Evolutionary conservation across 2,329 filamentous ascomycete species (phyloP).

Genomic region (Dothidotthia symphoricarpi): DNA sequence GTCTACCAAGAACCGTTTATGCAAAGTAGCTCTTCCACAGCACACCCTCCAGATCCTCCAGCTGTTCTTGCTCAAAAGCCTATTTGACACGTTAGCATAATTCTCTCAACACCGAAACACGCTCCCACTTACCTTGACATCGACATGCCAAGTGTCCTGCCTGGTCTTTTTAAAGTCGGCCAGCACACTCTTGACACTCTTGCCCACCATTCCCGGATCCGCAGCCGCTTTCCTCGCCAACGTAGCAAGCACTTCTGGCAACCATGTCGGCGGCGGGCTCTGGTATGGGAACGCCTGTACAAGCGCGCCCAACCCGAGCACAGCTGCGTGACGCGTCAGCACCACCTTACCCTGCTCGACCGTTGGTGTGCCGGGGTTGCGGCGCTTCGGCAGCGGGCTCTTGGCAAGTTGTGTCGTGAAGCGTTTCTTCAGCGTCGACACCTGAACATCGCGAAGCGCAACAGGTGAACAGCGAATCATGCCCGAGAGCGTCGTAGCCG

Average conservation of each 20-base stretch:
- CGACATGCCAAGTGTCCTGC: constrained; percentile 97
- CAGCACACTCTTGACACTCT: constrained; percentile 89
- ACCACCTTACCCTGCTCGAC: constrained; percentile 73
- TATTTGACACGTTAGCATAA: constrained; percentile 33
- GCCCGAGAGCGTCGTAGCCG: constrained; percentile 87
- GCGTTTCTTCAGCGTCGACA: constrained; percentile 70
- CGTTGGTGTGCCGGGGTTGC: constrained; percentile 63
- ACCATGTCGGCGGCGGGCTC: constrained; percentile 87
- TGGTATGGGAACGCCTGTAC: constrained; percentile 96
- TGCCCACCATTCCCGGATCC: constrained; percentile 88
- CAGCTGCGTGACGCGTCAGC: constrained; percentile 81
- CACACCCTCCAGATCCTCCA: constrained; percentile 93
- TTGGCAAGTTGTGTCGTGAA: constrained; percentile 76
- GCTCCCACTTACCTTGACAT: constrained; percentile 77
- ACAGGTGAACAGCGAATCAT: constrained; percentile 97
- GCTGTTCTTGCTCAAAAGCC: constrained; percentile 84
- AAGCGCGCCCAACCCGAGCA: constrained; percentile 84
- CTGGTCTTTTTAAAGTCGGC: constrained; percentile 99
- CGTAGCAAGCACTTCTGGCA: constrained; percentile 86
- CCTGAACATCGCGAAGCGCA: constrained; percentile 72
- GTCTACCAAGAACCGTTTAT: constrained; percentile 39
- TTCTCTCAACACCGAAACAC: background rate
- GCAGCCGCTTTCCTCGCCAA: constrained; percentile 81
- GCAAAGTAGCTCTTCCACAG: constrained; percentile 99
- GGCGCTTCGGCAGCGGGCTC: constrained; percentile 80